phyloP scores from a whole-genome alignment of 495 filamentous ascomycete genomes.

The Aspergillus coremiiformis region DNA sequence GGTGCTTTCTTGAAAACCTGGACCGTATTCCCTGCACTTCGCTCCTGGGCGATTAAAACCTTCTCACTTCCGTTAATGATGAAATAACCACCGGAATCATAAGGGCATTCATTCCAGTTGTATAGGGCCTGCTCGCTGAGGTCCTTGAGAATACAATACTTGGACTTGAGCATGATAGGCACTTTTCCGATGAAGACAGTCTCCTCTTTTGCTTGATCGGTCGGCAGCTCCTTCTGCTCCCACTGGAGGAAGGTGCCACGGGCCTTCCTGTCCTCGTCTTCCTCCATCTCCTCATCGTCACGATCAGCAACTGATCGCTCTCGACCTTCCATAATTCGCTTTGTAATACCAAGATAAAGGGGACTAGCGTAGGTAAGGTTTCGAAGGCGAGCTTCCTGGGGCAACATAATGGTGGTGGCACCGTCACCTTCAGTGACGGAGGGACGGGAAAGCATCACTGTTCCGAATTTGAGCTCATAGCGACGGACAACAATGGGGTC shows the following conservation, averaged over 20 bases:
- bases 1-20: constrained; percentile 97
- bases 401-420: constrained; percentile 68
- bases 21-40: constrained; percentile 94
- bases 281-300: constrained; percentile 45
- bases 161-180: constrained; percentile 94
- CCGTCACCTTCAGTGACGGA: constrained; percentile 90
- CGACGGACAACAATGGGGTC: constrained; percentile 73
- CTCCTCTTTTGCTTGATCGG: constrained; percentile 57
- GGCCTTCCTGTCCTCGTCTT: constrained; percentile 35
- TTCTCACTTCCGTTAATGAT: constrained; percentile 99
- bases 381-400: constrained; percentile 87
- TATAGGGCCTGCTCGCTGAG: constrained; percentile 76
- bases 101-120: constrained; percentile 87
- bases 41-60: constrained; percentile 95
- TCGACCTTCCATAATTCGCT: constrained; percentile 70
- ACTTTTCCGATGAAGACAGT: constrained; percentile 85
- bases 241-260: constrained; percentile 43
- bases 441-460: constrained; percentile 73
- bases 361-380: constrained; percentile 93
- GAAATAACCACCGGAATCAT: constrained; percentile 97
- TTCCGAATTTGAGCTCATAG: constrained; percentile 89
- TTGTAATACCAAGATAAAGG: constrained; percentile 76
- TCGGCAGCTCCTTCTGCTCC: constrained; percentile 47
- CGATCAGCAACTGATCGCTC: constrained; percentile 56
- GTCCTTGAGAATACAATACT: constrained; percentile 80